Evolutionary conservation across 345 rosid species (phyloP).

Genomic region (Eutrema japonicum): DNA sequence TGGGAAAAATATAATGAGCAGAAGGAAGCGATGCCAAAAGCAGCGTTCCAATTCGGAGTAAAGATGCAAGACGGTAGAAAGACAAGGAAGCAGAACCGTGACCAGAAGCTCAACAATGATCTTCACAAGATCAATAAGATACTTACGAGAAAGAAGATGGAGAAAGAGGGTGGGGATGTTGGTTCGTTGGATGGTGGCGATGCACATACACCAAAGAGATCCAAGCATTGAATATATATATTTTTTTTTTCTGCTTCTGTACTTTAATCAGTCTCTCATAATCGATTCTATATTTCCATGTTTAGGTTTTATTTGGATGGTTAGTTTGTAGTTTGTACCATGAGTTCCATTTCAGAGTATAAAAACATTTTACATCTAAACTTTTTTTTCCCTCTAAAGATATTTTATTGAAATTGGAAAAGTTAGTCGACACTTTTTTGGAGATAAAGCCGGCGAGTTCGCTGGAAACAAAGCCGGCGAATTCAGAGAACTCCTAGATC

Average conservation of each 20-base stretch:
- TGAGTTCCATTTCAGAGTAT: too few relatives aligned
- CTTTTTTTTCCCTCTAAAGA: too few relatives aligned
- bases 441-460: too few relatives aligned
- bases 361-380: too few relatives aligned
- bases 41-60: constrained; percentile 97
- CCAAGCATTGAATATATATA: constrained; percentile 20
- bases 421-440: too few relatives aligned
- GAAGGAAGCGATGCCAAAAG: constrained; percentile 99
- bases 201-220: constrained; percentile 42
- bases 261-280: neutral
- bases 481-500: too few relatives aligned
- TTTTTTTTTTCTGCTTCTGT: neutral
- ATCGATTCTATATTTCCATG: neutral
- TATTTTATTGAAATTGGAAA: too few relatives aligned
- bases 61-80: constrained; percentile 99
- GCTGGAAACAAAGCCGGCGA: too few relatives aligned
- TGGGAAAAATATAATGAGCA: constrained; percentile 97
- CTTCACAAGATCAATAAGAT: constrained; percentile 90
- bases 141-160: constrained; percentile 86
- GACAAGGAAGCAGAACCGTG: constrained; percentile 92
- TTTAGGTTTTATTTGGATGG: constrained; percentile 6
- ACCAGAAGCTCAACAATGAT: constrained; percentile 91
- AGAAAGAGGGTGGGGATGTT: constrained; percentile 65
- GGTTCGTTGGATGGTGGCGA: constrained; percentile 57
- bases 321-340: neutral